phyloP scores from a whole-genome alignment of 257 asterid species.

The Plantago major region DNA sequence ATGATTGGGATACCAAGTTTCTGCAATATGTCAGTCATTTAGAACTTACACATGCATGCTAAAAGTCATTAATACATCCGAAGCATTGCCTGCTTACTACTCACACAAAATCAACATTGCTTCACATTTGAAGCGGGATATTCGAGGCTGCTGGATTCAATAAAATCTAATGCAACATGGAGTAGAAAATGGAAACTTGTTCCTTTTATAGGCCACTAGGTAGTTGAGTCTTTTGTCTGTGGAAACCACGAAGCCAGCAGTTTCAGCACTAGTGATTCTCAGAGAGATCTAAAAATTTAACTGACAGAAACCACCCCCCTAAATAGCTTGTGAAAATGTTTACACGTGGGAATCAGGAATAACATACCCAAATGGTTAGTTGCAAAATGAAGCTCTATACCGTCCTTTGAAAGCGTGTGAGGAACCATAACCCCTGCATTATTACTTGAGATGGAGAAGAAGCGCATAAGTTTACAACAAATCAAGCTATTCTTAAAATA shows the following conservation, averaged over 20 bases:
- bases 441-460: slow-evolving; percentile 38
- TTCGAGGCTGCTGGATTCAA: too few species aligned
- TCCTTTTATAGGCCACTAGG: too few species aligned
- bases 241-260: background rate
- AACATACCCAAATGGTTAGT: slow-evolving; percentile 64
- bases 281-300: background rate
- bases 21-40: too few species aligned
- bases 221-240: background rate
- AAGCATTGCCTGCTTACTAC: too few species aligned
- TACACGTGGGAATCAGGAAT: background rate
- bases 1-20: too few species aligned
- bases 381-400: slow-evolving; percentile 73
- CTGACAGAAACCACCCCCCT: background rate
- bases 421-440: slow-evolving; percentile 82
- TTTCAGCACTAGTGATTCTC: too few species aligned
- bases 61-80: too few species aligned
- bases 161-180: too few species aligned
- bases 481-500: background rate
- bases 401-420: slow-evolving; percentile 55
- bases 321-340: background rate
- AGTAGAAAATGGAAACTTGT: too few species aligned
- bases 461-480: background rate
- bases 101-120: too few species aligned
- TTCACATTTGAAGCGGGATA: too few species aligned
- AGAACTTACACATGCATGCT: too few species aligned